These are phyloP conservation scores for Gypsophila paniculata DNA, from an alignment of 179 eudicot species.

Conservation along the genomic window DNA sequence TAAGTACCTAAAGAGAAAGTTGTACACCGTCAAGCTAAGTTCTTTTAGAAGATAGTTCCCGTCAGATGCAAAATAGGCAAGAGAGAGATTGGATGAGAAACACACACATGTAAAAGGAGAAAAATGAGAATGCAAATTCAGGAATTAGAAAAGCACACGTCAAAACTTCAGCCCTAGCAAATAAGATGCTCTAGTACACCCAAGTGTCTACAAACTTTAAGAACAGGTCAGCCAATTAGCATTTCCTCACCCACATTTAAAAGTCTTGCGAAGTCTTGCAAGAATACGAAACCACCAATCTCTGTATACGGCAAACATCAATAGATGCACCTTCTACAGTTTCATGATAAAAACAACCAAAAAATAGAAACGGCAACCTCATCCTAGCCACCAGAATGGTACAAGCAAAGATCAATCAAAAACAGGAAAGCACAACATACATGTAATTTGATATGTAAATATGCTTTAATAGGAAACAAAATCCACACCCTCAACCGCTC, in stretches of 20 bases:
- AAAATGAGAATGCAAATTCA: not conserved
- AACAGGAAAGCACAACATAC: not conserved
- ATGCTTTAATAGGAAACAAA: not conserved
- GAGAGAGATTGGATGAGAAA: not conserved
- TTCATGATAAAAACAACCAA: not conserved
- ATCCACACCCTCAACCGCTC: slow-evolving; percentile 3
- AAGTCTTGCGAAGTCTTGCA: not conserved
- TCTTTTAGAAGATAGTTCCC: not conserved
- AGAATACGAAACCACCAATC: not conserved
- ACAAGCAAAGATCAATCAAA: not conserved
- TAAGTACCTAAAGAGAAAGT: slow-evolving; percentile 39
- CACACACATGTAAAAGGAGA: not conserved
- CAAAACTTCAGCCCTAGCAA: not conserved
- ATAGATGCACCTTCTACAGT: not conserved
- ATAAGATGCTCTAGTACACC: not conserved
- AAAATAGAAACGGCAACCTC: not conserved
- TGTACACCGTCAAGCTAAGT: not conserved
- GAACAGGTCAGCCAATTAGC: not conserved
- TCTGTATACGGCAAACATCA: not conserved
- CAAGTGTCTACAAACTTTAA: not conserved
- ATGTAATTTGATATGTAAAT: not conserved
- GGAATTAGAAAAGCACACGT: not conserved
- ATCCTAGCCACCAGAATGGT: not conserved
- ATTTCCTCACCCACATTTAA: not conserved
- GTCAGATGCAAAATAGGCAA: not conserved